Conservation (phyloP, 2,329 filamentous ascomycete genomes). For the Eutypella sp. region DNA sequence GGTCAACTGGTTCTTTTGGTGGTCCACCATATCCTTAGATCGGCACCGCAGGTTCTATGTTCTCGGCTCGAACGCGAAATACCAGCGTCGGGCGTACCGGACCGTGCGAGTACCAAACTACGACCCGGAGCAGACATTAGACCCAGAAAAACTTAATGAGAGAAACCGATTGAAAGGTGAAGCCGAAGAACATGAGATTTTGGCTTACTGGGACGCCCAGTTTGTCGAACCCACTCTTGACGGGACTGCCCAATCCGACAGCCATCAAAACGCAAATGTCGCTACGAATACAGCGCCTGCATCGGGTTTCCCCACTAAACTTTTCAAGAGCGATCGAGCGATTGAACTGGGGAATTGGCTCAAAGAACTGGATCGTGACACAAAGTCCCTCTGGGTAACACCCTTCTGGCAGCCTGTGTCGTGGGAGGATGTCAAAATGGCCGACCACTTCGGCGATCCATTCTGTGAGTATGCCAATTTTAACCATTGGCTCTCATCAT, state of each 20-base stretch:
- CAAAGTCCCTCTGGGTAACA: conserved; percentile 10
- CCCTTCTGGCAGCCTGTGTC: conserved; percentile 37
- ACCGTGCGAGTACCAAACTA: conserved; percentile 34
- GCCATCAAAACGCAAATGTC: neutral
- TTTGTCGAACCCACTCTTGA: neutral
- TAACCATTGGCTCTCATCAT: conserved; percentile 30
- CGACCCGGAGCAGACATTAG: conserved; percentile 22
- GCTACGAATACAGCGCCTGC: neutral
- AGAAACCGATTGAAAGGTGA: neutral
- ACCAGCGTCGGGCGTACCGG: conserved; percentile 22
- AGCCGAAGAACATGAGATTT: neutral
- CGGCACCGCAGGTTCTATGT: conserved; percentile 51
- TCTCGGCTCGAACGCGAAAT: conserved; percentile 39
- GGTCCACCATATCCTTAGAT: conserved; percentile 46
- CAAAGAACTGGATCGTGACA: conserved; percentile 1
- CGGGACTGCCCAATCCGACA: neutral
- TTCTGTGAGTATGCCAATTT: conserved; percentile 25
- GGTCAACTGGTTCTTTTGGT: conserved; percentile 59
- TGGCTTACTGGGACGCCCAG: neutral
- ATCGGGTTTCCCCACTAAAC: neutral
- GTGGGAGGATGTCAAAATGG: conserved; percentile 37
- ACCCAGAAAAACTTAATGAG: conserved; percentile 27
- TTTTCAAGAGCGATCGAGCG: conserved; percentile 13
- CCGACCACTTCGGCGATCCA: conserved; percentile 27
- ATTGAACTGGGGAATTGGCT: conserved; percentile 16